Base-by-base conservation (phyloP, 352 stramenopile species). In the Phytophthora pinifolia region DNA sequence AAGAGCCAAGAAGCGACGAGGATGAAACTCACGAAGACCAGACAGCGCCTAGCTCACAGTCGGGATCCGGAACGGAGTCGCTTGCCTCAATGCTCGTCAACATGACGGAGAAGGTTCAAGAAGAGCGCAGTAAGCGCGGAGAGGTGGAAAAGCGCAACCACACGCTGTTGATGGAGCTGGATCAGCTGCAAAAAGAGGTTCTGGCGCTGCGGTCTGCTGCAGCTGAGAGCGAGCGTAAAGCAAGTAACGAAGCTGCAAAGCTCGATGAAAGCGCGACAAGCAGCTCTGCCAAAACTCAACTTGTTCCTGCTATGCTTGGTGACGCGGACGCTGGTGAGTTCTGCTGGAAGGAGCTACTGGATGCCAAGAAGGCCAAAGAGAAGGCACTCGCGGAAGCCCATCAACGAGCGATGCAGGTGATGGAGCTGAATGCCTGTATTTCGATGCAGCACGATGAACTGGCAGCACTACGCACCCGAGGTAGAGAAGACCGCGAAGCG, bases 381-480 rank as follows among this genome's bases (percentile, higher is more conserved):
- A 77, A 77, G 18, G 76, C 79, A 15, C 46, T 85, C 2, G 72
- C 66, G 3, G 79, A 89, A 17, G 64, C 74, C 2, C 76, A 88
- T 8, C 63, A 79, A 43, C 72, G 69, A 2, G 72, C 76, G 0
- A 68, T 88, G 65, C 72, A 87, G 33, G 70, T 89, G 31, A 70
- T 86, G 62, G 79, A 92, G 49, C 65, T 89, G 6, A 84, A 87
- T 29, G 82, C 82, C 0, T 85, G 72, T 27, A 74, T 89, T 34
- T 88, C 82, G 17, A 92, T 89, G 82, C 76, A 88, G 51, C 72
- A 88, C 39, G 81, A 91, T 45, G 81, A 91, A 58, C 50, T 88
- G 15, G 67, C 73, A 36, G 71, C 72, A 13, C 56, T 91, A 18
- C 76, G 74, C 10, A 57, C 74, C 0, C 68, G 47, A 14, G 62